Evolutionary conservation across 2,329 filamentous ascomycete species (phyloP), one percentile per base, ranked within the genome.

Genomic region (Fonsecaea pedrosoi): DNA sequence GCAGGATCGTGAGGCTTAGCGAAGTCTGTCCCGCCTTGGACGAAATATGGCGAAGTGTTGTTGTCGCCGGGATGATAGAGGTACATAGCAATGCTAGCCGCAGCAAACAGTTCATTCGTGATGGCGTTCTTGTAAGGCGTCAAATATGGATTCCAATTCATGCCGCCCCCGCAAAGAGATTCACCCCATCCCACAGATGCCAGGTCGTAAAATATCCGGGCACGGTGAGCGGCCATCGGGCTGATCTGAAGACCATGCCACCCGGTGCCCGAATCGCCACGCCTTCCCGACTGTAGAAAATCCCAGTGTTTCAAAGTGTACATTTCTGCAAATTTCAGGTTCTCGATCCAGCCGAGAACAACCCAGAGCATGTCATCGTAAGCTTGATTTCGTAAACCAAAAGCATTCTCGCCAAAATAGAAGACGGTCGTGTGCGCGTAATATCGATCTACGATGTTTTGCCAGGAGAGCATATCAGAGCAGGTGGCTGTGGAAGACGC

Each of bases 361-460:
- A 97, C 92, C 94, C 94, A 98, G 2, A 97, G 85, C 81, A 97
- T 96, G 77, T 98, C 94, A 75, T 97, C 94, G 76, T 90, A 96
- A 0, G 94, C 94, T 82, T 95, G 83, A 64, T 88, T 87, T 54
- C 92, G 85, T 58, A 97, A 85, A 34, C 85, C 83, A 70, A 93
- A 88, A 4, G 89, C 86, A 77, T 97, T 88, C 76, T 98, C 92
- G 21, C 92, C 92, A 76, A 94, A 96, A 76, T 96, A 97, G 72
- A 90, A 96, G 8, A 88, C 86, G 4, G 89, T 82, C 0, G 89
- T 81, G 66, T 97, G 92, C 0, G 88, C 86, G 76, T 96, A 97
- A 77, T 94, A 94, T 35, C 85, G 86, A 71, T 93, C 90, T 70
- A 97, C 86, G n/a, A 93, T 82, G 71, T 96, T 95, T 73, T 94